Base-by-base conservation (phyloP, 2,329 filamentous ascomycete genomes). In the Nemania bipapillata region DNA sequence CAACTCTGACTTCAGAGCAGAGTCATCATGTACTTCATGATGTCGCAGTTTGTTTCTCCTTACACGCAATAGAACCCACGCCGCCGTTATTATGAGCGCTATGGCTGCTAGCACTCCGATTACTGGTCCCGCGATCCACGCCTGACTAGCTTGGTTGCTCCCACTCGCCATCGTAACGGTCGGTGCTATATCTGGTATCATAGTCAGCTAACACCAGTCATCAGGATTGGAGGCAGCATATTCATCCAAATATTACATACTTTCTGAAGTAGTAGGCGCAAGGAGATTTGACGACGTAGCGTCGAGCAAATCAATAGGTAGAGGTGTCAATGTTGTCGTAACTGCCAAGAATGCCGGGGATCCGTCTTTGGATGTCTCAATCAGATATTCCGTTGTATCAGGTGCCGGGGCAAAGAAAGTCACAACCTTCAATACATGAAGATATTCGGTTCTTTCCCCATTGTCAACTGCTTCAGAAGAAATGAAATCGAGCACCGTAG, bases 21-120 rank as follows among this genome's bases (percentile, higher is more conserved):
- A 61, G 42, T 68, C 61, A 0, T 56, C 66, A 17, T 68, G 55
- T 3, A 68, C 20, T 47, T 68, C 66, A 3, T 55, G 37, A 4
- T 26, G 15, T n/a, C 32, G 24, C 4, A 26, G 47, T 8, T n/a
- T 55, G 9, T 42, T 42, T 22, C n/a, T 50, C 11, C 11, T 56
- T 3, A n/a, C 1, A 5, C 56, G 50, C 4, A 65, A 9, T 26
- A 68, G 42, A 4, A 32, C 11, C 54, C 54, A 60, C 6, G 11
- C 15, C 8, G 20, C 49, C n/a, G 61, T 2, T 2, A 65, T 1
- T 1, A 68, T 3, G 12, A 61, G 30, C 1, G 9, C 8, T 22
- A 57, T 20, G 1, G 55, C 66, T 3, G 42, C 42, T 7, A 68
- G 12, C 0, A 17, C 61, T 28, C 66, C 66, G 32, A 65, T 24